Base-by-base conservation (phyloP, 352 stramenopile genomes). In the Phytophthora idaei region DNA sequence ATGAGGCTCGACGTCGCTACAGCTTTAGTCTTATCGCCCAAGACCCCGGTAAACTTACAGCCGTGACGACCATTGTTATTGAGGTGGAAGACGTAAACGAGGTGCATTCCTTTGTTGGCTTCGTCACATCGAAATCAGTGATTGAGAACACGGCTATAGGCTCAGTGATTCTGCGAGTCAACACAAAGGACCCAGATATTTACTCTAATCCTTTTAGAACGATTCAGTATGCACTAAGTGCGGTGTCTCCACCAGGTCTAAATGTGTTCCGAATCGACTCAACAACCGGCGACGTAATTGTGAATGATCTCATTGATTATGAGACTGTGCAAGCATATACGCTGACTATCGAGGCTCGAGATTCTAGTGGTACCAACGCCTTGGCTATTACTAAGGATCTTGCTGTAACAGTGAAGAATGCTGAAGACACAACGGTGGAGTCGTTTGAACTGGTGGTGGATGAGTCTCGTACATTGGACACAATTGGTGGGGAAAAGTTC, bases 71-170 rank as follows among this genome's bases (percentile, higher is more conserved):
- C 14, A 62, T 90, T 15, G 46, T 62, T 1, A 68, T 90, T 29
- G 50, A 76, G 10, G 78, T 90, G 17, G 49, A 69, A 15, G 78
- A 90, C 44, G 71, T 88, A 37, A 90, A 90, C 37, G 81, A 90
- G 32, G 15, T 58, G 0, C 81, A 87, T n/a, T 61, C 53, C 14
- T 80, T 87, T 15, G 48, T 72, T 15, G 49, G 29, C 5, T 77
- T 85, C 11, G 64, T 71, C 25, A 37, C 36, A 2, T 64, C 53
- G 3, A 42, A 66, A 21, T 78, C 64, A 41, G 36, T 88, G 7
- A 5, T 46, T 6, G 81, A 90, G 66, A 83, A 78, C 36, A 52
- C 59, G 0, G 50, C 52, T 0, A 28, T 74, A 12, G 68, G 58
- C 3, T 75, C 65, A 4, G 49, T 70, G 3, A 37, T 90, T 1